phyloP scores from a whole-genome alignment of 1,284 basidiomycete genomes.

The Ustilago hordei region DNA sequence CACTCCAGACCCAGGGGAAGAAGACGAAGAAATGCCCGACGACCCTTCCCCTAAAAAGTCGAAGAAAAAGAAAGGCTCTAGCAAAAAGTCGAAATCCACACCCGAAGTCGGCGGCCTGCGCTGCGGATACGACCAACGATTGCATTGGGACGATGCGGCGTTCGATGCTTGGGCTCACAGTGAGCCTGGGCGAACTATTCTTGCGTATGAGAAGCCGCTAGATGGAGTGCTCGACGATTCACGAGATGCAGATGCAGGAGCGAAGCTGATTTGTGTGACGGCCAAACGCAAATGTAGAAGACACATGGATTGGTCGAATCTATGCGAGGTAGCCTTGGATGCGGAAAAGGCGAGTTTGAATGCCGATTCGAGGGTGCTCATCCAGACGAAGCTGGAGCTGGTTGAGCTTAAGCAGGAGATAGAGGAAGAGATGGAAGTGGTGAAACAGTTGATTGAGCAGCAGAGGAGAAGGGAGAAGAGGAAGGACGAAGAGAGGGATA shows the following conservation, averaged over 20 bases:
- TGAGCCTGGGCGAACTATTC: slow-evolving; percentile 20
- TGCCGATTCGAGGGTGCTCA: slow-evolving; percentile 28
- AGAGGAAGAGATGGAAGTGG: slow-evolving; percentile 12
- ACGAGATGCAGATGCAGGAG: neutral
- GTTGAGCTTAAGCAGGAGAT: slow-evolving; percentile 10
- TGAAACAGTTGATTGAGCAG: neutral
- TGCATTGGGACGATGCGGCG: slow-evolving; percentile 36
- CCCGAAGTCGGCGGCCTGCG: slow-evolving; percentile 28
- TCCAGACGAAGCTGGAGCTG: slow-evolving; percentile 23
- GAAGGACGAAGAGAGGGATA: slow-evolving; percentile 26
- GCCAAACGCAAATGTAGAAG: slow-evolving; percentile 48
- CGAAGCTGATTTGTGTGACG: slow-evolving; percentile 21
- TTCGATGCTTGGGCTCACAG: slow-evolving; percentile 36
- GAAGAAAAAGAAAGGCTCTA: slow-evolving; percentile 35
- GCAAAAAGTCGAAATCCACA: slow-evolving; percentile 14
- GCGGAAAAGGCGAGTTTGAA: slow-evolving; percentile 40
- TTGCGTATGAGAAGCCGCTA: slow-evolving; percentile 18
- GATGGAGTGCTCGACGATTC: slow-evolving; percentile 36
- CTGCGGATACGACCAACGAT: slow-evolving; percentile 50
- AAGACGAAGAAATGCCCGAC: slow-evolving; percentile 26
- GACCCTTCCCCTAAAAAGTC: neutral
- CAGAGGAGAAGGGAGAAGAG: slow-evolving; percentile 12
- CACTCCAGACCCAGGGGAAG: slow-evolving; percentile 4
- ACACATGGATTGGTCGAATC: slow-evolving; percentile 49
- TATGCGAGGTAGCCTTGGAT: slow-evolving; percentile 40